A percentile compares a stretch with the other conserved stretches of the same genome.
phyloP scores from a whole-genome alignment of 371 early-diverging fungal species.

The Rhizopus microsporus region DNA sequence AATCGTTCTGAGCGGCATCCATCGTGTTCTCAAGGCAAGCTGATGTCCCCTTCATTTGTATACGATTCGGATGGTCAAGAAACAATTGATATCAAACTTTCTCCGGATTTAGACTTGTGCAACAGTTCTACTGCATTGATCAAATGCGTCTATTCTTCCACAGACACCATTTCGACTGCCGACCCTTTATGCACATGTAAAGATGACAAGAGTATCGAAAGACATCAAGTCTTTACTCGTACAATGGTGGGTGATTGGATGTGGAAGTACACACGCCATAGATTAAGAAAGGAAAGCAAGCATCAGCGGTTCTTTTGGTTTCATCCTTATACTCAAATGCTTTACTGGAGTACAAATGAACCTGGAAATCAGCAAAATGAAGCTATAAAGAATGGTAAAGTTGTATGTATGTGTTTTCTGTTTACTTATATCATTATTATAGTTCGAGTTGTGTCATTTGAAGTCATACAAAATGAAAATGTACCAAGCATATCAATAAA shows the following conservation, averaged over 20 bases:
- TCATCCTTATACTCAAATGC: conserved; percentile 70
- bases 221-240: conserved; percentile 42
- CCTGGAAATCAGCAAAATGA: conserved; percentile 52
- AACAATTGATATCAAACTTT: no score
- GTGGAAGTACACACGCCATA: conserved; percentile 67
- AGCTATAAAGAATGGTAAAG: conserved; percentile 49
- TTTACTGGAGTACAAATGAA: conserved; percentile 70
- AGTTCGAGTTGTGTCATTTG: conserved; percentile 53
- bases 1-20: no score
- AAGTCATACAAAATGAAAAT: conserved; percentile 21
- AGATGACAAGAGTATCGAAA: no score
- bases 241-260: conserved; percentile 75
- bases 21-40: no score
- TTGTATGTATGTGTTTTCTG: neutral
- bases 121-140: no score
- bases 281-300: conserved; percentile 58
- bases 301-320: conserved; percentile 77
- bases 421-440: neutral
- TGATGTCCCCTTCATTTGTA: no score
- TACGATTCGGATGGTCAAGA: no score
- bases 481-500: conserved; percentile 54
- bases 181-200: no score
- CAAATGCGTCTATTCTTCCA: no score
- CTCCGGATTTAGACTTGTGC: no score
- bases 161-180: no score